A percentile compares a stretch with the other conserved stretches of the same genome.
Conservation (phyloP, 805 yeast species). For the Ogataea polymorpha region DNA sequence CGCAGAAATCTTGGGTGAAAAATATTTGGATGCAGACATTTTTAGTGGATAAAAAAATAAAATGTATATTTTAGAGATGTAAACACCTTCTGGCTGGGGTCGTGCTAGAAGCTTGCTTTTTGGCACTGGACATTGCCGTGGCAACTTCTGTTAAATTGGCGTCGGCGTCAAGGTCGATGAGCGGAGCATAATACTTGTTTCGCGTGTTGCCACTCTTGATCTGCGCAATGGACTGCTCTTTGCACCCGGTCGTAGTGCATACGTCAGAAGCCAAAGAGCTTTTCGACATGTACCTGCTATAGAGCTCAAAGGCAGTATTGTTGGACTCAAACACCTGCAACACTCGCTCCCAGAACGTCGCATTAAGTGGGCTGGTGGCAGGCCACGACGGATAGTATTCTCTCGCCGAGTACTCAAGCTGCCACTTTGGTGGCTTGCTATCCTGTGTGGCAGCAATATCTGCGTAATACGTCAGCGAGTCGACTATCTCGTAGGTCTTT, state of each 20-base stretch:
- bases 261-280: neutral
- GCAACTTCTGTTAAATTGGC: neutral
- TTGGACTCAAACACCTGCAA: neutral
- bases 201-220: constrained; percentile 3
- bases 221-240: neutral
- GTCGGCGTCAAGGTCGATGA: neutral
- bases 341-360: constrained; percentile 1
- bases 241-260: constrained; percentile 1
- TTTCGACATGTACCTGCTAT: constrained; percentile 1
- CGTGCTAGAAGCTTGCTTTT: neutral
- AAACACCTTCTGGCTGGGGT: neutral
- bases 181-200: constrained; percentile 1
- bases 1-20: too few species aligned
- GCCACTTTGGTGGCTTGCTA: neutral
- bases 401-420: constrained; percentile 1
- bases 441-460: neutral
- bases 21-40: neutral
- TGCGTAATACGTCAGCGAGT: constrained; percentile 1
- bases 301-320: constrained; percentile 2
- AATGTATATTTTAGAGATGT: neutral
- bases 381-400: constrained; percentile 2
- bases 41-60: too few species aligned
- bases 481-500: neutral
- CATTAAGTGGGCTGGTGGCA: neutral
- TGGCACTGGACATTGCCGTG: neutral